phyloP scores from a whole-genome alignment of 2,329 filamentous ascomycete species.

The Eutypa lata region DNA sequence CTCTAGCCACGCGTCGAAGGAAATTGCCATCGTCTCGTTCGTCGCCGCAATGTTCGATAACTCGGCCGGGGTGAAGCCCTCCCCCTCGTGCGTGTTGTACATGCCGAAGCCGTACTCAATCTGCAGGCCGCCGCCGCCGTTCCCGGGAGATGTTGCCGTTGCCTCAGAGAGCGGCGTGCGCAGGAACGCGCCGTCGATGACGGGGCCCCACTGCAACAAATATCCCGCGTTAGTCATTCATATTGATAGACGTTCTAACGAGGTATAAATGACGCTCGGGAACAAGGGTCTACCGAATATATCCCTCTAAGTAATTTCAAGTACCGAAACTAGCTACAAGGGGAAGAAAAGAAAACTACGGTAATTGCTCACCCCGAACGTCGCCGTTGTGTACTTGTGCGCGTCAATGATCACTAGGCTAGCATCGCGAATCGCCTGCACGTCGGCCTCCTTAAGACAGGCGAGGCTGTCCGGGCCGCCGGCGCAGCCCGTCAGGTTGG shows the following conservation, averaged over 20 bases:
- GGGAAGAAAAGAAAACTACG: too few species aligned
- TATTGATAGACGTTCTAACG: too few species aligned
- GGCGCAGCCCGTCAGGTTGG: slow-evolving; percentile 44
- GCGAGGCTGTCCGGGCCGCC: slow-evolving; percentile 42
- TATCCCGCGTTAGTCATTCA: too few species aligned
- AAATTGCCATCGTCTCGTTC: too few species aligned
- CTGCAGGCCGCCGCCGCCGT: slow-evolving; percentile 17
- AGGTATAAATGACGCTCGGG: too few species aligned
- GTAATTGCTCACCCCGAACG: too few species aligned
- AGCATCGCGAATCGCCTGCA: slow-evolving; percentile 52
- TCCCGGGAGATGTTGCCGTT: slow-evolving; percentile 23
- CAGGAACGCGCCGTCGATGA: slow-evolving; percentile 56
- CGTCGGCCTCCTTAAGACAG: slow-evolving; percentile 53
- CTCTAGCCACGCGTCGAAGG: slow-evolving; percentile 50
- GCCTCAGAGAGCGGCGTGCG: slow-evolving; percentile 42
- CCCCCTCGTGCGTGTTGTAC: slow-evolving; percentile 62
- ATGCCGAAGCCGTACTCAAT: slow-evolving; percentile 47
- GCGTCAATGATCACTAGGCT: slow-evolving; percentile 44
- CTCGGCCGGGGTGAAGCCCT: slow-evolving; percentile 56
- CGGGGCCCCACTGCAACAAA: slow-evolving; percentile 63
- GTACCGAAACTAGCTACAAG: too few species aligned
- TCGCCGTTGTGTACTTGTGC: slow-evolving; percentile 52
- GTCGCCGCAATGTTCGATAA: too few species aligned
- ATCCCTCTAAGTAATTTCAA: too few species aligned
- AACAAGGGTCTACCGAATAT: too few species aligned